Base-by-base conservation (phyloP, 345 rosid species). In the Trapa bicornis region DNA sequence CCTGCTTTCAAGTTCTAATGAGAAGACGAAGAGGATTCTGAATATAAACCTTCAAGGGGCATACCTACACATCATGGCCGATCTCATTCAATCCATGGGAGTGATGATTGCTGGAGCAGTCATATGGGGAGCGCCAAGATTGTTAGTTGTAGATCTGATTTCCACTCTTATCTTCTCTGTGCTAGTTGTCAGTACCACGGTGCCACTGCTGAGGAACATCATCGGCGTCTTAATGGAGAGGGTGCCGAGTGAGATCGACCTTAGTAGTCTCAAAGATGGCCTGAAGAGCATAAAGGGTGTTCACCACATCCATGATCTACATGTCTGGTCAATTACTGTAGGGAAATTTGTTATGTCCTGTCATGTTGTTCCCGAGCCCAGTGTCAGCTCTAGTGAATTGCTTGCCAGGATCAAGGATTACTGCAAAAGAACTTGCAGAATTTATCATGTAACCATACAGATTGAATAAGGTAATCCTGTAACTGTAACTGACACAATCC, bases 1-100 rank as follows among this genome's bases (percentile, higher is more conserved):
- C 68, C 73, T 72, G 47, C 76, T 79, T 53, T 61, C 78, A 0
- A 66, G 66, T 53, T 61, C 78, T 60, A 67, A 65, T 7, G 73
- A 3, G 42, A 81, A 78, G 65, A 64, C 69, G 57, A 67, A 75
- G n/a, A 67, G 76, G n/a, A 17, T 70, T 56, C 71, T 76, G 58
- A 89, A 93, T 80, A 88, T 89, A 67, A 89, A 86, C 74, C 79
- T 93, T 50, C 90, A 88, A 69, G 97, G 97, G 63, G 98, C 94
- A 47, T 86, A 89, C 73, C 78, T 93, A 37, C 97, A 88, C 47
- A 78, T 84, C 41, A 68, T 83, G 74, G 83, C 87, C 16, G 96
- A 92, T 77, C 84, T 88, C 62, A 85, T 92, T 71, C 98, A 88
- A 62, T 82, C 96, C 0, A 71, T 76, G 3, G 96, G 98, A 22